A percentile compares a stretch with the other conserved stretches of the same genome.
Conservation (phyloP, 2,329 filamentous ascomycete species). For the Aspergillus ruber region DNA sequence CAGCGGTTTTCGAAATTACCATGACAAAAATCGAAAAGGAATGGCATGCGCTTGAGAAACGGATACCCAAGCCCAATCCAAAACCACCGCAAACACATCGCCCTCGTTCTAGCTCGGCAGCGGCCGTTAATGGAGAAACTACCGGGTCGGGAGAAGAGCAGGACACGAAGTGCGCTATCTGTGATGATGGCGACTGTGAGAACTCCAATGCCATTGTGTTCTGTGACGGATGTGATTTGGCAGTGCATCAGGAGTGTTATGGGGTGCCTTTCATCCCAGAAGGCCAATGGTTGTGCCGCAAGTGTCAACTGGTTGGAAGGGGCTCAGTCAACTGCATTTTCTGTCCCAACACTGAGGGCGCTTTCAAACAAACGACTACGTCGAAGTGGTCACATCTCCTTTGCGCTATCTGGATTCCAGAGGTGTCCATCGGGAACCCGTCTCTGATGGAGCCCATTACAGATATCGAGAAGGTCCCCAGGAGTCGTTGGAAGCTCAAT, state of each 20-base stretch:
- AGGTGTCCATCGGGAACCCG: constrained; percentile 89
- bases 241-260: constrained; percentile 98
- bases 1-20: constrained; percentile 92
- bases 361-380: constrained; percentile 95
- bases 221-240: constrained; percentile 94
- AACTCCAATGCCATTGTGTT: constrained; percentile 99
- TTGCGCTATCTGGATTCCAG: constrained; percentile 97
- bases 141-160: constrained; percentile 78
- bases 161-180: constrained; percentile 95
- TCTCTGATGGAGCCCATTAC: constrained; percentile 98
- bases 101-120: constrained; percentile 86
- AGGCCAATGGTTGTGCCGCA: constrained; percentile 95
- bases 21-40: constrained; percentile 99
- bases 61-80: constrained; percentile 93
- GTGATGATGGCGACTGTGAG: constrained; percentile 98
- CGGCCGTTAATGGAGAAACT: constrained; percentile 89
- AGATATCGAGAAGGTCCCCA: constrained; percentile 95
- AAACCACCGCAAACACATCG: constrained; percentile 93
- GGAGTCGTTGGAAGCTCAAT: constrained; percentile 82
- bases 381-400: constrained; percentile 96
- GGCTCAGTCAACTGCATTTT: constrained; percentile 95
- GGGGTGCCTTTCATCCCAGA: constrained; percentile 98
- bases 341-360: constrained; percentile 93
- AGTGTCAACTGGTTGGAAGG: constrained; percentile 90
- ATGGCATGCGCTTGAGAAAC: constrained; percentile 92